These are phyloP conservation scores for Picea glauca DNA, from an alignment of 75 land plant genomes.

Conservation along the genomic window DNA sequence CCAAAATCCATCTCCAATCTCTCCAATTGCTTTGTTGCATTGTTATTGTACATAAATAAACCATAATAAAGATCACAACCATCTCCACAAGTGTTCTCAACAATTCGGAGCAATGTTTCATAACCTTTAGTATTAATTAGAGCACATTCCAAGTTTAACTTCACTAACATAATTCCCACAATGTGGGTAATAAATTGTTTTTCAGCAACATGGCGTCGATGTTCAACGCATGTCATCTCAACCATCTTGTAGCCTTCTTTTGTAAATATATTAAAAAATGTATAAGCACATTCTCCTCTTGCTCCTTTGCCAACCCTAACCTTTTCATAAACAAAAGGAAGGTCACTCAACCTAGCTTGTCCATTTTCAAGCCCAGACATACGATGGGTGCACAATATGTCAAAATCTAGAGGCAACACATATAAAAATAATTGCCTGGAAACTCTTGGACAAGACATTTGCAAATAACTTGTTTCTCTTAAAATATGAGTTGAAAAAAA, in stretches of 20 bases:
- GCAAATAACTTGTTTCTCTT: slow-evolving; percentile 60
- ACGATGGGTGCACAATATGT: slow-evolving; percentile 84
- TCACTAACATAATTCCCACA: slow-evolving; percentile 58
- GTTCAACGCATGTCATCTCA: slow-evolving; percentile 77
- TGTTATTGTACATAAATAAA: slow-evolving; percentile 82
- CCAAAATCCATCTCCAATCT: slow-evolving; percentile 71
- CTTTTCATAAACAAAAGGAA: slow-evolving; percentile 77
- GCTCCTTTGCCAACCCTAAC: slow-evolving; percentile 43
- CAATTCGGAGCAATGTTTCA: slow-evolving; percentile 69
- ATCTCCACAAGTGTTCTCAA: slow-evolving; percentile 67
- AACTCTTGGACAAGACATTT: slow-evolving; percentile 85
- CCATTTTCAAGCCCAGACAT: slow-evolving; percentile 91
- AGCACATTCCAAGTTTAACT: slow-evolving; percentile 48
- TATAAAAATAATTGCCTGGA: slow-evolving; percentile 52
- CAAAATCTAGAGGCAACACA: slow-evolving; percentile 55
- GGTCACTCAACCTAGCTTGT: slow-evolving; percentile 48
- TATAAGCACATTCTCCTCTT: slow-evolving; percentile 38
- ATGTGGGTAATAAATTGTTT: slow-evolving; percentile 71
- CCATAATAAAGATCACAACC: slow-evolving; percentile 94
- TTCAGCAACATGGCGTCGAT: slow-evolving; percentile 58
- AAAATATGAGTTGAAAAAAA: slow-evolving; percentile 57
- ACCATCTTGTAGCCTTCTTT: slow-evolving; percentile 73
- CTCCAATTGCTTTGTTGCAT: slow-evolving; percentile 78
- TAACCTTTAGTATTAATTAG: slow-evolving; percentile 87
- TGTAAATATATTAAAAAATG: slow-evolving; percentile 56